A percentile compares a stretch with the other conserved stretches of the same genome.
Evolutionary conservation across 1,284 basidiomycete species (phyloP).

Genomic region (Trametes versicolor): DNA sequence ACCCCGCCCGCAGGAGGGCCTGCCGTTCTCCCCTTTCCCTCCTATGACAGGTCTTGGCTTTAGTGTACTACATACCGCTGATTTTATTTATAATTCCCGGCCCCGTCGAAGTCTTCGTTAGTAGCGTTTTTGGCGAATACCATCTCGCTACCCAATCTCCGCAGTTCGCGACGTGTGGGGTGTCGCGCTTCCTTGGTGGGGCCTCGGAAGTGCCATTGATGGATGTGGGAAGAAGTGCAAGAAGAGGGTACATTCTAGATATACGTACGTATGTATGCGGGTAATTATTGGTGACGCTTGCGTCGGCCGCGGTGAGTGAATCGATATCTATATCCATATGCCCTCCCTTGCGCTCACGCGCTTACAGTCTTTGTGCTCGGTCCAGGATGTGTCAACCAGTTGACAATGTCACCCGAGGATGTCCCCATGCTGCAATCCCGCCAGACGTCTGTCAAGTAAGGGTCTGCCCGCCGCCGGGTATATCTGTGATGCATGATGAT

Average conservation of each 20-base stretch:
- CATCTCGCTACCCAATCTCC: not conserved
- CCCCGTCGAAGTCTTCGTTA: slow-evolving; percentile 9
- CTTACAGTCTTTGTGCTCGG: no score
- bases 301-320: no score
- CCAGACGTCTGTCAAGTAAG: not conserved
- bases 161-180: not conserved
- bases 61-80: slow-evolving; percentile 37
- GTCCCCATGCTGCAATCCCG: no score
- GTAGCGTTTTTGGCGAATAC: not conserved
- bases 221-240: not conserved
- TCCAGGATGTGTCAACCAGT: no score
- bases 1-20: slow-evolving; percentile 25
- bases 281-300: no score
- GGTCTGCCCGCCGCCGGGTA: not conserved
- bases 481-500: slow-evolving; percentile 2
- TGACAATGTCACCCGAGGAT: no score
- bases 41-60: slow-evolving; percentile 19
- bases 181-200: no score
- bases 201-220: not conserved
- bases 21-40: slow-evolving; percentile 4
- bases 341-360: no score
- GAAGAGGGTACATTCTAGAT: no score
- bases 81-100: slow-evolving; percentile 35
- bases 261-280: no score
- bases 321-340: no score